phyloP scores from a whole-genome alignment of 164 flowering plant genomes.

The Aristolochia californica region DNA sequence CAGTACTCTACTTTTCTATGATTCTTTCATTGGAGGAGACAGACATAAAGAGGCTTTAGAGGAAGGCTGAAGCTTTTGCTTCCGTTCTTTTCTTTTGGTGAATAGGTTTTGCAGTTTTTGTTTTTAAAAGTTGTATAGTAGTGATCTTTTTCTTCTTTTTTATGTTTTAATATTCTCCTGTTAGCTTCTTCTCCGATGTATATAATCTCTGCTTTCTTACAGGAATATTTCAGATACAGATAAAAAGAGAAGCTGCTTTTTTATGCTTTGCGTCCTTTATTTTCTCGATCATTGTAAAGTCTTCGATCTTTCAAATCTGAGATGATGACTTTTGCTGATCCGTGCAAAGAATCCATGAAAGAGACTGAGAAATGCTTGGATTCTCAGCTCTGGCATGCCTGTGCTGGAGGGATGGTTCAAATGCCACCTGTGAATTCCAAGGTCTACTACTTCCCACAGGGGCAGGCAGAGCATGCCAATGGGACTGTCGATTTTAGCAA shows the following conservation, averaged over 20 bases:
- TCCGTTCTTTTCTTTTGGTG: neutral
- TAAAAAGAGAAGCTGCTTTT: neutral
- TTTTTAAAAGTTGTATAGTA: neutral
- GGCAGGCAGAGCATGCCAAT: slow-evolving; percentile 75
- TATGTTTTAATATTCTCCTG: too few species aligned
- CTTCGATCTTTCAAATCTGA: neutral
- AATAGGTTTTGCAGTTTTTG: neutral
- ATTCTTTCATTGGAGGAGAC: neutral
- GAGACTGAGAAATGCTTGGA: slow-evolving; percentile 64
- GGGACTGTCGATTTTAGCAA: slow-evolving; percentile 36
- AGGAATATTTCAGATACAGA: slow-evolving; percentile 2
- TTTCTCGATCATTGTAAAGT: neutral
- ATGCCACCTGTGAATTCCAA: slow-evolving; percentile 63
- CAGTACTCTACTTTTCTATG: too few species aligned
- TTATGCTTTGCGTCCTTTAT: slow-evolving; percentile 3
- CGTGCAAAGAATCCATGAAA: slow-evolving; percentile 15
- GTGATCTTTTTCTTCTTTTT: too few species aligned
- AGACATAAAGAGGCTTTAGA: neutral
- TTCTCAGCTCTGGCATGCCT: slow-evolving; percentile 94
- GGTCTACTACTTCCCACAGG: slow-evolving; percentile 89
- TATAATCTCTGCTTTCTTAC: neutral
- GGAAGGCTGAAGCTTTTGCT: neutral
- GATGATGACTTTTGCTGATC: slow-evolving; percentile 10
- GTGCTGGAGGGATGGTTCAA: slow-evolving; percentile 94
- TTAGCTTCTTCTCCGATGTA: too few species aligned